phyloP scores from a whole-genome alignment of 805 yeast species.

The Starmerella lactis-condensi region DNA sequence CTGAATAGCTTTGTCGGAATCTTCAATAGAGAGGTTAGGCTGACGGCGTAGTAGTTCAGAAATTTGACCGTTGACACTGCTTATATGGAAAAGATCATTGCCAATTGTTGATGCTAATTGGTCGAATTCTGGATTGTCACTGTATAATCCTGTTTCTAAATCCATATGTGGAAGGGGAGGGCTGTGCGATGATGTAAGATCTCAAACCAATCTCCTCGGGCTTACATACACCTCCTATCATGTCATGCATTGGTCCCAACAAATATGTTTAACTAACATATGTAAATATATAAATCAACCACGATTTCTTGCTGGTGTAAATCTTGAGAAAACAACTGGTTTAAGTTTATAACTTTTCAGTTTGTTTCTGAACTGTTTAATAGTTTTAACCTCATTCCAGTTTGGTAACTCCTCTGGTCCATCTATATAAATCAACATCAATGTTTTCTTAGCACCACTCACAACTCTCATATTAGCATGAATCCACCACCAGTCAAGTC shows the following conservation, averaged over 20 bases:
- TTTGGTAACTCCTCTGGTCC: constrained; percentile 25
- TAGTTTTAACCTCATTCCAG: constrained; percentile 12
- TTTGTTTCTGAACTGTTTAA: constrained; percentile 21
- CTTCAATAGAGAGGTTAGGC: no score
- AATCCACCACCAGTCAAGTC: constrained; percentile 38
- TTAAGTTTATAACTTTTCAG: constrained; percentile 33
- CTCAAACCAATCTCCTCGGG: no score
- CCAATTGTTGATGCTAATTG: constrained; percentile 28
- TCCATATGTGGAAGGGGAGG: constrained; percentile 8
- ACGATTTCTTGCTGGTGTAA: constrained; percentile 73
- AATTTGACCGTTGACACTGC: constrained; percentile 34
- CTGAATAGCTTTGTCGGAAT: constrained; percentile 22
- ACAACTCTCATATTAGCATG: constrained; percentile 61
- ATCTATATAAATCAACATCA: constrained; percentile 52
- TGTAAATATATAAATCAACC: no score
- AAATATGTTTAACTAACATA: no score
- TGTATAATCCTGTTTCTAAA: constrained; percentile 14
- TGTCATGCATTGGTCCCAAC: no score
- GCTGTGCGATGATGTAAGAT: no score
- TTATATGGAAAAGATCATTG: constrained; percentile 32
- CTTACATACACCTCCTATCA: no score
- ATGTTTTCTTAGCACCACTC: constrained; percentile 66
- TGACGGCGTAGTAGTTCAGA: constrained; percentile 27
- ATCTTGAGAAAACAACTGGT: constrained; percentile 56
- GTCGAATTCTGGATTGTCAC: constrained; percentile 38